These are phyloP conservation scores for Beauveria varroae DNA, from an alignment of 2,329 filamentous ascomycete species.

Conservation along the genomic window DNA sequence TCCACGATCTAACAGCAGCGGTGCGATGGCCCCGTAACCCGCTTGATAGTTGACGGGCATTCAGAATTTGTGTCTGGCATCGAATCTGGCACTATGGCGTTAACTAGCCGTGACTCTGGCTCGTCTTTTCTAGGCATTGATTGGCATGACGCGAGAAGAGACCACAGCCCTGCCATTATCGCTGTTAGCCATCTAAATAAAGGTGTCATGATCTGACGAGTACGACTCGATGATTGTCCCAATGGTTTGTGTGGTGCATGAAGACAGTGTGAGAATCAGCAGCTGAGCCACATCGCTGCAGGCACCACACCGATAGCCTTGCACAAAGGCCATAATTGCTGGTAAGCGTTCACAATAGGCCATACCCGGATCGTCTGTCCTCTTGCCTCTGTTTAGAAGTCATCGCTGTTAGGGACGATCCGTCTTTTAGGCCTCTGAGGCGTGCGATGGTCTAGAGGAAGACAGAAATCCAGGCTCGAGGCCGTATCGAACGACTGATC, in stretches of 20 bases:
- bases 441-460: background rate
- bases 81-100: background rate
- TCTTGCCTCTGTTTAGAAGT: background rate
- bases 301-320: too few species aligned
- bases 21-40: background rate
- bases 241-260: background rate
- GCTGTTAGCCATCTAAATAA: background rate
- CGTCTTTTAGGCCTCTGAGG: background rate
- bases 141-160: constrained; percentile 2
- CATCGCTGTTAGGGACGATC: background rate
- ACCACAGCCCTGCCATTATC: background rate
- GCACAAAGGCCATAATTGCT: background rate
- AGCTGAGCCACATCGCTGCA: background rate
- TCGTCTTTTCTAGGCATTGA: background rate
- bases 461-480: background rate
- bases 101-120: background rate
- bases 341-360: background rate
- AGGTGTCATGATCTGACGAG: background rate
- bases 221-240: background rate
- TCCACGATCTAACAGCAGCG: background rate
- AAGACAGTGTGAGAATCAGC: background rate
- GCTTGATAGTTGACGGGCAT: background rate
- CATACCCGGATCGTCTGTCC: background rate
- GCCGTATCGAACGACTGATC: background rate
- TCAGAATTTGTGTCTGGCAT: background rate